A percentile compares a stretch with the other conserved stretches of the same genome.
phyloP scores from a whole-genome alignment of 139 green algal species.

The Chlorella sp. region DNA sequence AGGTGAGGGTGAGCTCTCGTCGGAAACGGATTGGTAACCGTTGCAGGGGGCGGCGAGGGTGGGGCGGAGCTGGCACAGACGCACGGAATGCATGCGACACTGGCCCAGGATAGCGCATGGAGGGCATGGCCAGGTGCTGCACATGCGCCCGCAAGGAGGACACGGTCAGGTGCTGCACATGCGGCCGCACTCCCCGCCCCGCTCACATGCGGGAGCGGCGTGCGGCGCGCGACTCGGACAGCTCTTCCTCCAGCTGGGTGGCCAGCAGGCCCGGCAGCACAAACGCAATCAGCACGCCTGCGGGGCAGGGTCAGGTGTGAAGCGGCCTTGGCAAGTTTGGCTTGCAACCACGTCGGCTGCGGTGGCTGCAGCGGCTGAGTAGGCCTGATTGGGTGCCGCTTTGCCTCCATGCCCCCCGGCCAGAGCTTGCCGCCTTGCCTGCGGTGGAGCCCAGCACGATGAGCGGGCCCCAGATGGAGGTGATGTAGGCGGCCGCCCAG shows the following conservation, averaged over 20 bases:
- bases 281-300: conserved; percentile 39
- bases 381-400: too few species aligned
- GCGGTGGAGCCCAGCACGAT: conserved; percentile 41
- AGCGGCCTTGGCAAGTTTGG: not conserved
- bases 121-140: too few species aligned
- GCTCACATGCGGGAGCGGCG: conserved; percentile 9
- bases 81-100: too few species aligned
- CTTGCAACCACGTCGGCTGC: not conserved
- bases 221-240: not conserved
- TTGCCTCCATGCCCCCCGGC: too few species aligned
- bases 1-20: too few species aligned
- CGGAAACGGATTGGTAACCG: too few species aligned
- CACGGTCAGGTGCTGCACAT: not conserved
- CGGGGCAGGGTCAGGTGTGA: not conserved
- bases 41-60: not conserved
- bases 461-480: conserved; percentile 36
- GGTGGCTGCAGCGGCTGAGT: not conserved
- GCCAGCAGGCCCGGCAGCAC: conserved; percentile 36
- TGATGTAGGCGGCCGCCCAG: conserved; percentile 28
- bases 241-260: conserved; percentile 19
- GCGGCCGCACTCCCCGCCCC: not conserved
- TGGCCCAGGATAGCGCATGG: too few species aligned
- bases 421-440: not conserved
- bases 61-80: not conserved
- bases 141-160: too few species aligned